Evolutionary conservation across 75 land plant species (phyloP), one percentile per base, ranked within the genome.

Genomic region (Isoetes taiwanensis): DNA sequence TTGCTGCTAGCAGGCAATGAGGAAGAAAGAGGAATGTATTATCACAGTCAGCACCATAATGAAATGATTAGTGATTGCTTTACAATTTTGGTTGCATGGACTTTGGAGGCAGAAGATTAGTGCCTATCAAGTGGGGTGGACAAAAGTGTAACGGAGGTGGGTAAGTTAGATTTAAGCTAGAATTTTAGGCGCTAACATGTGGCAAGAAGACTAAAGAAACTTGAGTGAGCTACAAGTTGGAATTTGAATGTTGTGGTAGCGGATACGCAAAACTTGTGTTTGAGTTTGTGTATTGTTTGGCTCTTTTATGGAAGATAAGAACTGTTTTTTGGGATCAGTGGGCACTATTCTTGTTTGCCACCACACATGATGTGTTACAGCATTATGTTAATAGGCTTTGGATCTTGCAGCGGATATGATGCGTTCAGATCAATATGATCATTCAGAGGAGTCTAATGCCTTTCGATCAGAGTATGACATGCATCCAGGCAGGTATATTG

Each of bases 401-500:
- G 8, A 8, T 16, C 30, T 11, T 25, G 17, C 65, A 80, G 89
- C 80, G 64, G 96, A 77, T 42, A 34, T 56, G 10, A 69, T 79
- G 69, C 76, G 65, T 11, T 35, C 56, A 41, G 80, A 73, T 2
- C 75, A 62, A 17, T 81, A 67, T 38, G 63, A 81, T 38, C 78
- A 81, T 39, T 64, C 70, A 48, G 86, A 77, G 43, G 87, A 85
- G 55, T 82, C 93, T 32, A 82, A 57, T 24, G 75, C 73, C 28
- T 86, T 90, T 30, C 71, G 75, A 43, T 72, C 77, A 39, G 96
- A 85, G 6, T 79, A 69, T 64, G 96, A 89, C 54, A 72, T 76
- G 73, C 64, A 91, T 62, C 70, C 57, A 89, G 73, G 54, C 96
- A 87, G 90, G 94, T 64, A 68, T 66, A n/a, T n/a, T 43, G 14